Evolutionary conservation across 306 rosid species (phyloP), one percentile per base, ranked within the genome.

Genomic region (Quercus rubra): DNA sequence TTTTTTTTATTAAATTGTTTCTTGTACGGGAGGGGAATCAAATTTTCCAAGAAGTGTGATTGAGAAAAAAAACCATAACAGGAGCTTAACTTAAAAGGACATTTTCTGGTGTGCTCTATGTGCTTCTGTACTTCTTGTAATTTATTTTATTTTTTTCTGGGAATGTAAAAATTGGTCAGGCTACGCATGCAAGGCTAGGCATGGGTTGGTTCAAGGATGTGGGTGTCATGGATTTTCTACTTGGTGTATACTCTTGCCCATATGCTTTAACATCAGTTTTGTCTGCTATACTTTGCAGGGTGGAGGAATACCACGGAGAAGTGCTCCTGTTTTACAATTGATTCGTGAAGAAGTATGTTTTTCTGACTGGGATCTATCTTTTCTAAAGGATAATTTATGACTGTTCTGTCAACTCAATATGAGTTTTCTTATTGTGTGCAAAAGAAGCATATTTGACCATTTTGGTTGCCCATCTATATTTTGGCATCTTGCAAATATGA

Each of bases 301-400:
- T 77, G 97, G 92, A 35, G 99, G 99, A 79, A 90, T 92, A 80
- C 91, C 99, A 21, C 87, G 99, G 86, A 89, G 99, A 85, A 90
- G 89, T 77, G 99, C 97, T 7, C 99, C 98, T 15, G 72, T 86
- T 77, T 88, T 95, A 55, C 85, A 91, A 80, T 78, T 30, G 76
- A 85, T 95, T 75, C 97, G 97, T 30, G 99, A 95, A 92, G 99
- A 95, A 83, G 99, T 95, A 89, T 21, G 89, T 57, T 62, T 80
- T 71, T 79, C 79, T 66, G 74, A 77, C 77, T 75, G 74, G 30
- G 55, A 30, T 63, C 74, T 67, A 76, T 63, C 77, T 51, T 67
- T 49, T 70, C 9, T 13, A 18, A 20, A 0, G 10, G 8, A 73
- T 23, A 21, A n/a, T 0, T 23, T 4, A 59, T 23, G 17, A 59